Percentiles rank a stretch among this genome's conserved stretches.
These are phyloP conservation scores for Colletotrichum plurivorum DNA, from an alignment of 2,329 filamentous ascomycete genomes.

Conservation along the genomic window DNA sequence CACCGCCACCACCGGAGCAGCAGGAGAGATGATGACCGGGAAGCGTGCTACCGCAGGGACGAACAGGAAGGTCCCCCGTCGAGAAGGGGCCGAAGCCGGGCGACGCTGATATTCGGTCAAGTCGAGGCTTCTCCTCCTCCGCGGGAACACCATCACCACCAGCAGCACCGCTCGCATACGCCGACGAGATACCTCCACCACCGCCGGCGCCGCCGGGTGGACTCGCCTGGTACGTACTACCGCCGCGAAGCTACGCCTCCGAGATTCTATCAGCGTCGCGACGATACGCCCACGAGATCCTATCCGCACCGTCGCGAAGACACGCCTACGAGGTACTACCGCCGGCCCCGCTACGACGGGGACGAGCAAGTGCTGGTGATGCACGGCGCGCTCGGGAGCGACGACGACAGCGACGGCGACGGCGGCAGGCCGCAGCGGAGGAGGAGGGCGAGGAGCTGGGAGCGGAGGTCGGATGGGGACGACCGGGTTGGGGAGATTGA, in stretches of 20 bases:
- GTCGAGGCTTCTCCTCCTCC: neutral
- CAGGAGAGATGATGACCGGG: neutral
- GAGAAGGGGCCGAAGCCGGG: neutral
- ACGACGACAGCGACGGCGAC: too few species aligned
- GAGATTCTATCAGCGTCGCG: too few species aligned
- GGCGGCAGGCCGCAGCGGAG: neutral
- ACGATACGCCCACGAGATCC: too few species aligned
- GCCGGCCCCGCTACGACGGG: neutral
- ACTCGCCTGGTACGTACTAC: too few species aligned
- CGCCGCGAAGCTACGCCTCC: too few species aligned
- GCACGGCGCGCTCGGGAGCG: conserved; percentile 16
- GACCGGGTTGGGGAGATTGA: conserved; percentile 32
- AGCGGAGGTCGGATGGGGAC: conserved; percentile 23
- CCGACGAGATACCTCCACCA: too few species aligned
- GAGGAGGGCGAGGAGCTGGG: conserved; percentile 13
- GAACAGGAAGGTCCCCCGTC: neutral
- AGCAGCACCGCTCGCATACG: too few species aligned
- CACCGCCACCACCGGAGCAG: too few species aligned
- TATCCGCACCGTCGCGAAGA: neutral
- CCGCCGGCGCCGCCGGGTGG: too few species aligned
- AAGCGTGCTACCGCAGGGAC: neutral
- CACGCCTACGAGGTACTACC: neutral
- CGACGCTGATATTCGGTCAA: neutral
- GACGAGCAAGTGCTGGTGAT: neutral
- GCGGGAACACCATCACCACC: neutral